Evolutionary conservation across 345 rosid genomes (phyloP).

Genomic region (Eucalyptus grandis): DNA sequence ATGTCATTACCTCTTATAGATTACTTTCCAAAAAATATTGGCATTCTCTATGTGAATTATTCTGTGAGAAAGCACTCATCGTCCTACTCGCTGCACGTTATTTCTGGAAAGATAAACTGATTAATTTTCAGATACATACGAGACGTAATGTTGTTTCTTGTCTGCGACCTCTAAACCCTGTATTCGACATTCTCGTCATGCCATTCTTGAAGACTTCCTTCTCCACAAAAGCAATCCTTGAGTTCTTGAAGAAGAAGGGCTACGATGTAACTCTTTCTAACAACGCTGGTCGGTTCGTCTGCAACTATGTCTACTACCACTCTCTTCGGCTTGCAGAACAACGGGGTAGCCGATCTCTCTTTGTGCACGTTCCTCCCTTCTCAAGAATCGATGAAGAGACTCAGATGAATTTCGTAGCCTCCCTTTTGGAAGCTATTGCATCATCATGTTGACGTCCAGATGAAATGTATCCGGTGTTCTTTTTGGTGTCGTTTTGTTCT

Average conservation of each 20-base stretch:
- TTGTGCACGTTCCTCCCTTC: slow-evolving; percentile 94
- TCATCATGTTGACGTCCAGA: not conserved
- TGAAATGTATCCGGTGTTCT: not conserved
- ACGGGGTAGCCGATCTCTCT: slow-evolving; percentile 61
- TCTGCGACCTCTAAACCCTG: not conserved
- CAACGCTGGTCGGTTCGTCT: slow-evolving; percentile 94
- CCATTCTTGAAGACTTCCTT: not conserved
- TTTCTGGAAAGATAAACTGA: not conserved
- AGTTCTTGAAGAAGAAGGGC: slow-evolving; percentile 19
- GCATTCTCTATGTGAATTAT: not conserved
- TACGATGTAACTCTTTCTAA: slow-evolving; percentile 64
- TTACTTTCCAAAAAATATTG: not conserved
- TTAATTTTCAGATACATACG: not conserved
- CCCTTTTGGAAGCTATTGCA: slow-evolving; percentile 85
- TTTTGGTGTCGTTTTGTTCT: not conserved
- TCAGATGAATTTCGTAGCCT: slow-evolving; percentile 79
- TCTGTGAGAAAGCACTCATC: not conserved
- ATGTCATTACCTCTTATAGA: not conserved
- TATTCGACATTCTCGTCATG: not conserved
- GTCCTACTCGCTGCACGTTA: not conserved
- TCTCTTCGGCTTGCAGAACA: slow-evolving; percentile 84
- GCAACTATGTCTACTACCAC: slow-evolving; percentile 95
- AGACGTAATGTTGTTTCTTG: not conserved
- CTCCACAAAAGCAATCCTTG: not conserved
- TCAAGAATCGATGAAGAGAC: slow-evolving; percentile 77